These are phyloP conservation scores for Coccomyxa subellipsoidea DNA, from an alignment of 163 green algal genomes.

Conservation along the genomic window DNA sequence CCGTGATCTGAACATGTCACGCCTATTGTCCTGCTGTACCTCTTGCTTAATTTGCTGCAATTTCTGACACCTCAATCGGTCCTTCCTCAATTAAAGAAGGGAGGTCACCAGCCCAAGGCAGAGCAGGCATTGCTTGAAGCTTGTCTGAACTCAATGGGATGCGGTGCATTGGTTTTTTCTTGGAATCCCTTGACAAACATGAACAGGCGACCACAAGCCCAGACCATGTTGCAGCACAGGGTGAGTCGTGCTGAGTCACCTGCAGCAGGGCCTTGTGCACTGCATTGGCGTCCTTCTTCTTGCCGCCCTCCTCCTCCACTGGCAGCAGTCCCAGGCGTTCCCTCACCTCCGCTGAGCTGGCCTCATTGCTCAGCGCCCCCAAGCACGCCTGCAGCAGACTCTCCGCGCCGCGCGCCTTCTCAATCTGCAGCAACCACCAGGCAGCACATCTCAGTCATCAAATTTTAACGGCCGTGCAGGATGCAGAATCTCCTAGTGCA, in stretches of 20 bases:
- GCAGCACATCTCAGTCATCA: neutral
- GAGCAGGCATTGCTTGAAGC: too few species aligned
- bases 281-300: neutral
- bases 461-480: neutral
- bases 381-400: constrained; percentile 21
- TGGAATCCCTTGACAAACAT: neutral
- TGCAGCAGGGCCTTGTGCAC: constrained; percentile 5
- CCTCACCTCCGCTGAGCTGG: constrained; percentile 8
- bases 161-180: neutral
- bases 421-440: constrained; percentile 1
- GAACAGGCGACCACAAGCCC: neutral
- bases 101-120: too few species aligned
- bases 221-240: neutral
- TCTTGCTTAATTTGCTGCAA: too few species aligned
- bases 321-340: constrained; percentile 1
- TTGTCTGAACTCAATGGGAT: neutral
- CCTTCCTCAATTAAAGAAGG: too few species aligned
- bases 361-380: constrained; percentile 17
- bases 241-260: neutral
- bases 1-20: too few species aligned
- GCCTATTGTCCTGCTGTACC: too few species aligned
- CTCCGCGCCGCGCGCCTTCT: constrained; percentile 17
- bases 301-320: neutral
- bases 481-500: too few species aligned
- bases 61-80: too few species aligned